Conservation (phyloP, 1,139 yeast genomes). For the Geotrichum australiense region DNA sequence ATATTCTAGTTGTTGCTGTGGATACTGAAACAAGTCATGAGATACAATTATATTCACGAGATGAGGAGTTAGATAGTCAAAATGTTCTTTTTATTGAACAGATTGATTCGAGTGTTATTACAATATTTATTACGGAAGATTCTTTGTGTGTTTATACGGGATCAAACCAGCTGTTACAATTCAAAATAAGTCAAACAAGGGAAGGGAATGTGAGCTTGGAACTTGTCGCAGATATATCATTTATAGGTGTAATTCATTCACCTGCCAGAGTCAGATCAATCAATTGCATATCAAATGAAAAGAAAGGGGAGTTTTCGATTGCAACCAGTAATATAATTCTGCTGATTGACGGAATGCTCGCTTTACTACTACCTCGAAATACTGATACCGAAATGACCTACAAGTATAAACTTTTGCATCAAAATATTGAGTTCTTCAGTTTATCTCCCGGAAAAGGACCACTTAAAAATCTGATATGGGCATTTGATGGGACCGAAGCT, state of each 20-base stretch:
- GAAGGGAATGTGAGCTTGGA: conserved; percentile 23
- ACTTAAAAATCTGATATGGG: conserved; percentile 33
- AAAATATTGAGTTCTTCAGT: conserved; percentile 28
- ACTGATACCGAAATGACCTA: conserved; percentile 19
- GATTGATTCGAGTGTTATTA: conserved; percentile 29
- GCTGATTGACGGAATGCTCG: conserved; percentile 34
- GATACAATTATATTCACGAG: conserved; percentile 35
- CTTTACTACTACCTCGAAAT: conserved; percentile 23
- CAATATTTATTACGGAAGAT: conserved; percentile 28
- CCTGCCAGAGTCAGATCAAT: conserved; percentile 35
- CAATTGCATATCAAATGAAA: conserved; percentile 21
- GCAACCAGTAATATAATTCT: conserved; percentile 27
- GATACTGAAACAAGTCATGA: conserved; percentile 30
- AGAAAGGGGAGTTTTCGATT: conserved; percentile 8
- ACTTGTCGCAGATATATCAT: conserved; percentile 29
- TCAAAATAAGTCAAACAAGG: conserved; percentile 19
- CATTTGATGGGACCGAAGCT: conserved; percentile 38
- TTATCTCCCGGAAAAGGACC: conserved; percentile 21
- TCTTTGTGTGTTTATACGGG: conserved; percentile 33
- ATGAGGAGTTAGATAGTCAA: conserved; percentile 30
- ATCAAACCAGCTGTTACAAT: conserved; percentile 30
- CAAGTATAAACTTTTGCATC: conserved; percentile 25
- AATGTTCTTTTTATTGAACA: conserved; percentile 25
- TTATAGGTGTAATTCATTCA: conserved; percentile 32
- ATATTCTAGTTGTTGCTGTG: conserved; percentile 34